These are phyloP conservation scores for Cylindrotheca fusiformis DNA, from an alignment of 108 stramenopile species.

Conservation along the genomic window DNA sequence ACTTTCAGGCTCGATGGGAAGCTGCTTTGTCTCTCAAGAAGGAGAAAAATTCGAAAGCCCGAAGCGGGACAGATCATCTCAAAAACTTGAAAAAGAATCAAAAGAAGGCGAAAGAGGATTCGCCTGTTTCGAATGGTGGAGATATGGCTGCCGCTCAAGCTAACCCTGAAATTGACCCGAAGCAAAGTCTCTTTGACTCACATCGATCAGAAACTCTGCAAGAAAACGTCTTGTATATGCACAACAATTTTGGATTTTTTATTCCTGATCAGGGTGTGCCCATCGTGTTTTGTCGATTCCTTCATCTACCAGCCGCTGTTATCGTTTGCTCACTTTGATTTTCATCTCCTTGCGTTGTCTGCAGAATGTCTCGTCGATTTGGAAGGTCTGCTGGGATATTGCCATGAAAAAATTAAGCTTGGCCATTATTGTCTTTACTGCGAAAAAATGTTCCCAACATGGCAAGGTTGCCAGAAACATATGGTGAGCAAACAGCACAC, in stretches of 20 bases:
- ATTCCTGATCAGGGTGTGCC: conserved; percentile 72
- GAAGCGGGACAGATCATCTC: conserved; percentile 61
- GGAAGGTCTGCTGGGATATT: conserved; percentile 85
- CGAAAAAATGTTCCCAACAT: conserved; percentile 71
- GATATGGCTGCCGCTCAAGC: conserved; percentile 46
- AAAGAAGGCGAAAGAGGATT: conserved; percentile 10
- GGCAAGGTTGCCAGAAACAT: conserved; percentile 76
- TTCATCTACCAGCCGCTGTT: not conserved
- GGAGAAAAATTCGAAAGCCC: conserved; percentile 48
- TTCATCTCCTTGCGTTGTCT: not conserved
- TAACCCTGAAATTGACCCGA: conserved; percentile 77
- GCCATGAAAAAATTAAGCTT: conserved; percentile 93
- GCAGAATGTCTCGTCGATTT: conserved; percentile 80
- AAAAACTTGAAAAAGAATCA: conserved; percentile 48
- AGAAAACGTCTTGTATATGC: conserved; percentile 75
- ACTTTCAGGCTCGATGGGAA: conserved; percentile 74
- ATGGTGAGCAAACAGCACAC: conserved; percentile 85
- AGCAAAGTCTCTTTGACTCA: conserved; percentile 86
- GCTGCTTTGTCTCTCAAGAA: conserved; percentile 75
- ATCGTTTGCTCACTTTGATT: conserved; percentile 4
- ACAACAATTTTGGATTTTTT: conserved; percentile 79
- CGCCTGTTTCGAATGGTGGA: not conserved
- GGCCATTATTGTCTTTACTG: conserved; percentile 93
- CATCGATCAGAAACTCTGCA: conserved; percentile 50
- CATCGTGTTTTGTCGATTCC: not conserved